A percentile compares a stretch with the other conserved stretches of the same genome.
Conservation (phyloP, 331 rosid species). For the Acacia pycnantha region DNA sequence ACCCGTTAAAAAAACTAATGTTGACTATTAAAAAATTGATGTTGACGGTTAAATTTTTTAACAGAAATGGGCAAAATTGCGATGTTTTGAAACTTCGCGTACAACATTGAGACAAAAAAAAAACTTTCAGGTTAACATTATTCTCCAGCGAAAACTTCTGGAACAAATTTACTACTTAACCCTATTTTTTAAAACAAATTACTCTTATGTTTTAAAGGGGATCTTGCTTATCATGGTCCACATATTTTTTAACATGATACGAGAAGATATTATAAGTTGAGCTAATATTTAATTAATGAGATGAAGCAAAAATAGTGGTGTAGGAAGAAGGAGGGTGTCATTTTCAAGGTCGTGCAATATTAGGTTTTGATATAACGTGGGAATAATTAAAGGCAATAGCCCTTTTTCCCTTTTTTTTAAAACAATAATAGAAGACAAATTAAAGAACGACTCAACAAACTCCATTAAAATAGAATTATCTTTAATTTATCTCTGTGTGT, state of each 20-base stretch:
- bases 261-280: neutral
- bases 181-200: no score
- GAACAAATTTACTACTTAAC: no score
- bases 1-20: no score
- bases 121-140: no score
- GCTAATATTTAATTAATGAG: neutral
- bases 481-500: neutral
- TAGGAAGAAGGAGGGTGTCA: neutral
- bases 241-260: neutral
- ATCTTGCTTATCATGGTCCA: neutral
- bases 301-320: neutral
- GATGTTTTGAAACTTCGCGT: no score
- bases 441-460: conserved; percentile 1
- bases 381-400: neutral
- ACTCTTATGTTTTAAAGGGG: neutral
- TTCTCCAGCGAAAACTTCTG: no score
- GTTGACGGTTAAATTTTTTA: no score
- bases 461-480: conserved; percentile 15
- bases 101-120: no score
- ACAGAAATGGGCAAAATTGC: no score
- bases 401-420: neutral
- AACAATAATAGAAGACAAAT: neutral
- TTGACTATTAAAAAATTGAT: no score
- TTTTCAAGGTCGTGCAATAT: neutral
- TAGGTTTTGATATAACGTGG: neutral